Evolutionary conservation across 2,329 filamentous ascomycete genomes (phyloP).

Genomic region (Fusarium dlaminii): DNA sequence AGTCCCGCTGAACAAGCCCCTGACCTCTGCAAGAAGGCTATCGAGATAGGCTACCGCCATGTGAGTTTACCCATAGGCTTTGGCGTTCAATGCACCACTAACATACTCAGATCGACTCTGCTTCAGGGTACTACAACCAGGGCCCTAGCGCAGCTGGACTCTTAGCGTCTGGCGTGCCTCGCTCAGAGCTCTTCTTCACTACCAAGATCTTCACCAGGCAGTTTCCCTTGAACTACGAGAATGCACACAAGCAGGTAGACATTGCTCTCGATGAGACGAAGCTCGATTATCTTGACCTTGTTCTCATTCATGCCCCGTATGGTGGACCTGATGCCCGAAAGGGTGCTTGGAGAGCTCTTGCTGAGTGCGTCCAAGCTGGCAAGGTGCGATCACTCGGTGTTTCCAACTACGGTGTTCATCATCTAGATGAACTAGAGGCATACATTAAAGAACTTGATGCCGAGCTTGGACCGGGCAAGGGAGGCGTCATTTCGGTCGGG

Average conservation of each 20-base stretch:
- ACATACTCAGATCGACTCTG: slow-evolving; percentile 59
- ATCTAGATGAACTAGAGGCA: slow-evolving; percentile 67
- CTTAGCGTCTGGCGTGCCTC: slow-evolving; percentile 52
- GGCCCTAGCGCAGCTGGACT: slow-evolving; percentile 58
- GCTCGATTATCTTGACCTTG: slow-evolving; percentile 73
- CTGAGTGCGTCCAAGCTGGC: slow-evolving; percentile 70
- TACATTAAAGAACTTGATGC: slow-evolving; percentile 70
- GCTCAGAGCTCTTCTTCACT: slow-evolving; percentile 64
- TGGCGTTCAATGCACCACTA: background rate
- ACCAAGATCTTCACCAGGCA: slow-evolving; percentile 61
- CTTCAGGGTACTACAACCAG: slow-evolving; percentile 62
- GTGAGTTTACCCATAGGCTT: slow-evolving; percentile 42
- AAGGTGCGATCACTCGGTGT: slow-evolving; percentile 70
- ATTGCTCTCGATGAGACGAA: slow-evolving; percentile 69
- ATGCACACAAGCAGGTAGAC: slow-evolving; percentile 70
- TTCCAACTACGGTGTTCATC: slow-evolving; percentile 73
- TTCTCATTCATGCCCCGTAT: slow-evolving; percentile 70
- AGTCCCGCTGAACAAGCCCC: slow-evolving; percentile 46
- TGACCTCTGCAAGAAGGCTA: slow-evolving; percentile 56
- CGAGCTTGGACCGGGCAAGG: slow-evolving; percentile 69
- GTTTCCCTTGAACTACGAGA: slow-evolving; percentile 64
- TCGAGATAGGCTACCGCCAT: slow-evolving; percentile 64
- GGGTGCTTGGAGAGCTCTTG: slow-evolving; percentile 69
- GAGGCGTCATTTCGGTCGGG: slow-evolving; percentile 80
- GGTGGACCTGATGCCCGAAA: slow-evolving; percentile 65